Conservation (phyloP, 768 basidiomycete genomes). For the Serendipita sp. region DNA sequence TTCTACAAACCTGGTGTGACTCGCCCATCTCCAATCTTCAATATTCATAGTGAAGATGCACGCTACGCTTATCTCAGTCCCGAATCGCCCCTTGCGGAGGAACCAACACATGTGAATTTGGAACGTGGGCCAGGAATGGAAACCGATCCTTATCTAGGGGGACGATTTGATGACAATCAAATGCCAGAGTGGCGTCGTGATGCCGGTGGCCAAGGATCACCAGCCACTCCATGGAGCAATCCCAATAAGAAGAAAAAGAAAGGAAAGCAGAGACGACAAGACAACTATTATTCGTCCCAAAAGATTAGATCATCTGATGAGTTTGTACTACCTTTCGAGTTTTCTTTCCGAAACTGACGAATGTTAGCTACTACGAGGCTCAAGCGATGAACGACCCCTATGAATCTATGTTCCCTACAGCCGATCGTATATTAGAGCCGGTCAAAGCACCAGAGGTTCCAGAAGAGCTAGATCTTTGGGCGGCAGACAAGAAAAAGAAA, state of each 20-base stretch:
- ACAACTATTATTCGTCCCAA: background rate
- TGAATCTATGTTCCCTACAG: background rate
- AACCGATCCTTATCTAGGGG: too few species aligned
- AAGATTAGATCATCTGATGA: background rate
- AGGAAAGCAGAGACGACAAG: too few species aligned
- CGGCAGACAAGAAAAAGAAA: constrained; percentile 1
- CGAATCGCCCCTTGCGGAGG: background rate
- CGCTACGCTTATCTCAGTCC: background rate
- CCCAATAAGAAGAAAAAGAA: too few species aligned
- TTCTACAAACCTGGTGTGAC: background rate
- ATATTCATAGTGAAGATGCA: background rate
- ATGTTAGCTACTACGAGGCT: background rate
- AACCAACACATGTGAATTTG: background rate
- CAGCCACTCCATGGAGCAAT: too few species aligned
- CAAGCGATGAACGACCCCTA: background rate
- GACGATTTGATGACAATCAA: too few species aligned
- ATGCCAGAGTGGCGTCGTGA: too few species aligned
- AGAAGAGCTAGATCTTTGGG: background rate
- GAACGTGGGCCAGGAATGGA: background rate
- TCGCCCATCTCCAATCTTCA: background rate
- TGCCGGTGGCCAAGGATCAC: too few species aligned
- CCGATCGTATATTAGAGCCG: background rate
- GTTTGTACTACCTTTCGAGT: background rate
- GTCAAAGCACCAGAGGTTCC: background rate
- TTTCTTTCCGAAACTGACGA: background rate